Evolutionary conservation across 768 basidiomycete genomes (phyloP), one percentile per base, ranked within the genome.

Genomic region (Inosperma sp.): DNA sequence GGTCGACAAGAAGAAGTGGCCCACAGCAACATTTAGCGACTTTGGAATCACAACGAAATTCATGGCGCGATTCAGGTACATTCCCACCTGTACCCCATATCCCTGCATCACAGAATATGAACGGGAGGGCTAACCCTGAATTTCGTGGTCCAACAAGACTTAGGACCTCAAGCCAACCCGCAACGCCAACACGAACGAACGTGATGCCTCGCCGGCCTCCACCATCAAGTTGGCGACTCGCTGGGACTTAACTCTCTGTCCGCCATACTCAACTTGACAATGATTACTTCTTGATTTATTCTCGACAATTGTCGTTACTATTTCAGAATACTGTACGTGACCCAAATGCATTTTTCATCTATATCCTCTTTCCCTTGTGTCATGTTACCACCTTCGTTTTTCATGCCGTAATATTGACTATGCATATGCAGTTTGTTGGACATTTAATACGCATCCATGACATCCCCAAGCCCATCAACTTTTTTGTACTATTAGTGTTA

Each of bases 211-310:
- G 69, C 45, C 71, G 61, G 39, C 68, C 68, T 2, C 82, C 82
- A 7, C 82, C 82, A 10, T 84, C 82, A 29, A 83, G 82, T 55
- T 84, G 82, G 82, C 82, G 78, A 64, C 60, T 72, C 36, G 29
- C 53, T 36, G 67, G 68, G 22, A 49, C 56, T 37, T 72, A 55
- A 56, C 35, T 19, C 34, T 19, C 25, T 21, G 6, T 44, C 30
- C 13, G 26, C 16, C 45, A 34, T 26, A 3, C 22, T 26, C 12
- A n/a, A 31, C 46, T 12, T 21, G 16, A 7, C 26, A 22, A 26
- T 10, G 30, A 14, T n/a, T 27, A 39, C 17, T n/a, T 41, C 29
- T 30, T 50, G 40, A 29, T 48, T 48, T 27, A 25, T 51, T 31
- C 34, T 34, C 43, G 40, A 43, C 40, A n/a, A n/a, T n/a, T 51